A percentile compares a stretch with the other conserved stretches of the same genome.
Evolutionary conservation across 2,329 filamentous ascomycete genomes (phyloP).

Genomic region (Fusarium praegraminearum): DNA sequence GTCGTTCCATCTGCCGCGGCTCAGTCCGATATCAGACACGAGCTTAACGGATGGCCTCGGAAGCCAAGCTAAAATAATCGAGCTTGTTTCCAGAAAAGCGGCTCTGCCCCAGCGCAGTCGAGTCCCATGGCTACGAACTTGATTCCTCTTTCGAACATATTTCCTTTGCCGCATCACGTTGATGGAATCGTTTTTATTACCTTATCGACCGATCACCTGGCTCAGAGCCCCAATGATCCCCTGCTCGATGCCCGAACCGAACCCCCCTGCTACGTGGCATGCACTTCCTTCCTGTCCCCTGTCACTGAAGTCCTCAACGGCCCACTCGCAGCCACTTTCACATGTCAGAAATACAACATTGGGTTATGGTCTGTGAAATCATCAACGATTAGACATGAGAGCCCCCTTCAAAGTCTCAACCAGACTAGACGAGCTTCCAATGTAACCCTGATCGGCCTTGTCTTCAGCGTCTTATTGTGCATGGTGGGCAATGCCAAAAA

Average conservation of each 20-base stretch:
- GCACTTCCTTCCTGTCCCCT: conserved; percentile 32
- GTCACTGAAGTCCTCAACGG: conserved; percentile 20
- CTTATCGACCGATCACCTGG: conserved; percentile 36
- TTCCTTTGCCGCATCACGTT: conserved; percentile 40
- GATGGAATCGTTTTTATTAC: conserved; percentile 20
- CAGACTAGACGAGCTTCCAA: conserved; percentile 1
- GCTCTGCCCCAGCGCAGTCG: conserved; percentile 21
- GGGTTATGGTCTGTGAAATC: conserved; percentile 1
- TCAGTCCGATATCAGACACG: conserved; percentile 26
- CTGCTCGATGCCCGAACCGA: conserved; percentile 9
- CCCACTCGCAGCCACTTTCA: conserved; percentile 51
- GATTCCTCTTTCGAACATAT: conserved; percentile 36
- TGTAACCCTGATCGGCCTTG: conserved; percentile 23
- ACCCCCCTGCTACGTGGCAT: conserved; percentile 36
- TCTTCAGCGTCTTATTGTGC: conserved; percentile 12
- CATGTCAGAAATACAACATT: conserved; percentile 44
- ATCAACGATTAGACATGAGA: conserved; percentile 20
- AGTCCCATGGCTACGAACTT: conserved; percentile 31
- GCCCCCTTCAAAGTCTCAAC: conserved; percentile 26
- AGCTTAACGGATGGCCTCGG: conserved; percentile 39
- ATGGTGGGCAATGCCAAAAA: conserved; percentile 26
- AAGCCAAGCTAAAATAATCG: conserved; percentile 33
- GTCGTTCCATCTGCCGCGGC: conserved; percentile 37
- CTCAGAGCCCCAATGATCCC: conserved; percentile 22
- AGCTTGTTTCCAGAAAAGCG: conserved; percentile 40